Base-by-base conservation (phyloP, 305 asterid species). In the Coffea humblotiana region DNA sequence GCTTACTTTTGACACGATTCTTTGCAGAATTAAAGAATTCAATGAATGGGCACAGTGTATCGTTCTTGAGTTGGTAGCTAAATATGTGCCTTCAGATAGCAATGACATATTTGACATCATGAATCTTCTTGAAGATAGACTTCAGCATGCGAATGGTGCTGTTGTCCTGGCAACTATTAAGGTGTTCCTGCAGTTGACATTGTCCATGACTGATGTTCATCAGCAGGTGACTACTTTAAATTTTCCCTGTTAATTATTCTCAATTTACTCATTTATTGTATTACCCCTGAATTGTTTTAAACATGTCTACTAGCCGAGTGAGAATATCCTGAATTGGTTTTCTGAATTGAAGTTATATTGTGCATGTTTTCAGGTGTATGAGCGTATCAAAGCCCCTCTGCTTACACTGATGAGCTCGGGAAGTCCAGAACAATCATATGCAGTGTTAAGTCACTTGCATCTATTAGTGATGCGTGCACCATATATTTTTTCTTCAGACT, bases 121-220 rank as follows among this genome's bases (percentile, higher is more conserved):
- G 99, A 93, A 96, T 90, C 98, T 96, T 87, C 98, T 96, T 48
- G 99, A 96, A 90, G 99, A 96, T 84, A 91, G 99, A 85, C 99
- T 96, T 87, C 99, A 96, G 82, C 99, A 96, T 89, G 99, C 99
- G 77, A 96, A 96, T 82, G 97, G 99, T 81, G 99, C 99, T 68
- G 99, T 96, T 78, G 99, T 96, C 85, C 88, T 96, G 94, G 96
- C 98, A 83, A 92, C 97, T 75, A 93, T 89, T 85, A 96, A 96
- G 90, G 80, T 93, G 82, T 96, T 94, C 84, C 89, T 96, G 78
- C 99, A 94, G 78, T 78, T 93, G 94, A 96, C 99, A 82, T 88
- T 96, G 85, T 94, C 99, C 81, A 94, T 96, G 99, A 85, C 98
- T 74, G 98, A 96, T 89, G 98, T 94, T 82, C 99, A 96, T 86